Evolutionary conservation across 2,329 filamentous ascomycete species (phyloP).

Genomic region (Trichophaea hybrida): DNA sequence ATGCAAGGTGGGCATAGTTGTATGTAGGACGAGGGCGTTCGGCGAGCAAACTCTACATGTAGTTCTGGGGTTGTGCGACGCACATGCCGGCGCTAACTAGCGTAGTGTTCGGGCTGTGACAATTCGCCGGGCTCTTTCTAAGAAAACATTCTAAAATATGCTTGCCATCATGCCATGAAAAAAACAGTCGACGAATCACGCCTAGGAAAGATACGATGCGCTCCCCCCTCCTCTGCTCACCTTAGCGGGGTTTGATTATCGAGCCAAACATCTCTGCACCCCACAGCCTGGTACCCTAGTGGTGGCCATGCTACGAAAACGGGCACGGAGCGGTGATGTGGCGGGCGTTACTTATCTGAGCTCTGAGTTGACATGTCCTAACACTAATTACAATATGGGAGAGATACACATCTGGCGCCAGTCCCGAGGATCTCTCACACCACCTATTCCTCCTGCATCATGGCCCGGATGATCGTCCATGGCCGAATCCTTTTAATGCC

Average conservation of each 20-base stretch:
- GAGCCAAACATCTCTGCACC: not conserved
- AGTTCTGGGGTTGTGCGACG: not conserved
- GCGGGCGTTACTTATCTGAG: not conserved
- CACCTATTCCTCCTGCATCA: not conserved
- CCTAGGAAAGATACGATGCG: not conserved
- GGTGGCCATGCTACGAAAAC: slow-evolving; percentile 2
- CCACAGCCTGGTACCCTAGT: not conserved
- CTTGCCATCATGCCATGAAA: not conserved
- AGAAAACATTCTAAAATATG: not conserved
- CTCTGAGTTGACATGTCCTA: not conserved
- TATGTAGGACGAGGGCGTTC: not conserved
- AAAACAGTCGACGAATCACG: not conserved
- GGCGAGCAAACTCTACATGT: not conserved
- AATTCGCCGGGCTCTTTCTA: not conserved
- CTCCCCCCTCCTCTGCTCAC: not conserved
- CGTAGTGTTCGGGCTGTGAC: not conserved
- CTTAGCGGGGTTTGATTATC: too few species aligned
- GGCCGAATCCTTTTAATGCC: not conserved
- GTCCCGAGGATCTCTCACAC: not conserved
- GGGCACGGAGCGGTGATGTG: not conserved
- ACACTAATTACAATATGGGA: slow-evolving; percentile 3
- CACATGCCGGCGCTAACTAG: not conserved
- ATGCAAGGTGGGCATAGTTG: not conserved
- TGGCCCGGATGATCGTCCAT: not conserved
- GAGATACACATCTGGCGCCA: not conserved